Percentiles rank a stretch among this genome's conserved stretches.
Evolutionary conservation across 805 yeast genomes (phyloP).

Genomic region (Priceomyces haplophilus): DNA sequence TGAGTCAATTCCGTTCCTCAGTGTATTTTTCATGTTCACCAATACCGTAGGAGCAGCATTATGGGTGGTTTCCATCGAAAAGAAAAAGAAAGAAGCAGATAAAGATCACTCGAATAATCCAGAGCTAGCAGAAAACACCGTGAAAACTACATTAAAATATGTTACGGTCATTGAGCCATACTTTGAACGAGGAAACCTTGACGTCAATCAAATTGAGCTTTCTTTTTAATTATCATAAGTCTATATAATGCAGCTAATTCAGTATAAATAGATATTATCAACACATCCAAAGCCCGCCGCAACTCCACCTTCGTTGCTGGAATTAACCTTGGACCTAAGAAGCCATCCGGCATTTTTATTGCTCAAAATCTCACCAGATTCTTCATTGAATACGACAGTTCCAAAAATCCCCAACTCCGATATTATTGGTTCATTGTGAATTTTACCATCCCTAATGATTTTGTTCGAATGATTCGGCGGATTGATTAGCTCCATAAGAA

Average conservation of each 20-base stretch:
- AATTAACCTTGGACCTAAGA: constrained; percentile 80
- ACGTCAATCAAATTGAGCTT: not conserved
- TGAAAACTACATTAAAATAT: not conserved
- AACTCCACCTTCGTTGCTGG: constrained; percentile 96
- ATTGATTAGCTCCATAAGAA: constrained; percentile 87
- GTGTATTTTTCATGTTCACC: constrained; percentile 54
- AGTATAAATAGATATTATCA: constrained; percentile 68
- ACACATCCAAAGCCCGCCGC: constrained; percentile 99
- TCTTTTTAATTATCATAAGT: not conserved
- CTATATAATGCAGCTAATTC: not conserved
- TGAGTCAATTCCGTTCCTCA: constrained; percentile 54
- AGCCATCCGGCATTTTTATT: constrained; percentile 83
- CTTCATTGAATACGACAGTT: constrained; percentile 68
- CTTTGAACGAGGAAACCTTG: not conserved
- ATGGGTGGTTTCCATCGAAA: constrained; percentile 51
- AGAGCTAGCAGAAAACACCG: not conserved
- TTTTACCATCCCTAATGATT: constrained; percentile 63
- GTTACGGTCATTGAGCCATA: not conserved
- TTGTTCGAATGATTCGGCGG: constrained; percentile 70
- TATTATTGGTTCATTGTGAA: constrained; percentile 69
- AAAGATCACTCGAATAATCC: constrained; percentile 5
- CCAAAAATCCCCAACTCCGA: constrained; percentile 95
- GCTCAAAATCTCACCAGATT: constrained; percentile 49
- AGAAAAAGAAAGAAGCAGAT: constrained; percentile 10
- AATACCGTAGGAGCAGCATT: constrained; percentile 62